Percentiles rank a stretch among this genome's conserved stretches.
These are phyloP conservation scores for Aspergillus unguis DNA, from an alignment of 2,329 filamentous ascomycete genomes.

Conservation along the genomic window DNA sequence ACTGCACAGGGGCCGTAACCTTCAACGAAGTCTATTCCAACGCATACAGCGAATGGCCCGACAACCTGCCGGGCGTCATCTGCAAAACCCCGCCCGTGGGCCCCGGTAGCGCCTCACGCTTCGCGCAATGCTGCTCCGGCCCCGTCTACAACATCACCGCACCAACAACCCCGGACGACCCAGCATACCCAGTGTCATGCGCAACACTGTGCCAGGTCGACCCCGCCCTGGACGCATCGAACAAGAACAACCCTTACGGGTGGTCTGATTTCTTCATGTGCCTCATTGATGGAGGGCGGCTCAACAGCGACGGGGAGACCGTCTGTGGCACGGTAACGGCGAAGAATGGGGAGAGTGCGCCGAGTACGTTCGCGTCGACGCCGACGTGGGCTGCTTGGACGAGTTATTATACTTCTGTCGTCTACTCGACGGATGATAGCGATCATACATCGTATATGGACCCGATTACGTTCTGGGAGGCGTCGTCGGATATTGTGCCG, in stretches of 20 bases:
- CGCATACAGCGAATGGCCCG: background rate
- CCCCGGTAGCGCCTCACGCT: background rate
- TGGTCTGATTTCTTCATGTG: slow-evolving; percentile 5
- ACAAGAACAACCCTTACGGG: background rate
- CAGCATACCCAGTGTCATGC: slow-evolving; percentile 2
- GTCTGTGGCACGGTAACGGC: background rate
- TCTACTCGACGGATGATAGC: background rate
- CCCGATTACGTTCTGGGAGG: no score
- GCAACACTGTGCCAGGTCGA: slow-evolving; percentile 4
- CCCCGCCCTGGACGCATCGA: background rate
- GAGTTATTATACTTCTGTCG: background rate
- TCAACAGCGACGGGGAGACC: background rate
- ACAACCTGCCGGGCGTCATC: background rate
- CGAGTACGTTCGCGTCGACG: background rate
- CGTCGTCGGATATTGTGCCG: no score
- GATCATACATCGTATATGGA: no score
- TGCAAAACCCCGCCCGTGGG: slow-evolving; percentile 3
- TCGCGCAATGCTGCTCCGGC: slow-evolving; percentile 2
- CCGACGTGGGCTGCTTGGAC: background rate
- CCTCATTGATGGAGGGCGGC: background rate
- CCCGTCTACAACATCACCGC: slow-evolving; percentile 3
- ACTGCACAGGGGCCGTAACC: background rate
- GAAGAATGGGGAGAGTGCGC: background rate
- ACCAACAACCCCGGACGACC: slow-evolving; percentile 1
- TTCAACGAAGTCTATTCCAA: background rate